These are phyloP conservation scores for Monilinia aucupariae DNA, from an alignment of 2,329 filamentous ascomycete genomes.

Conservation along the genomic window DNA sequence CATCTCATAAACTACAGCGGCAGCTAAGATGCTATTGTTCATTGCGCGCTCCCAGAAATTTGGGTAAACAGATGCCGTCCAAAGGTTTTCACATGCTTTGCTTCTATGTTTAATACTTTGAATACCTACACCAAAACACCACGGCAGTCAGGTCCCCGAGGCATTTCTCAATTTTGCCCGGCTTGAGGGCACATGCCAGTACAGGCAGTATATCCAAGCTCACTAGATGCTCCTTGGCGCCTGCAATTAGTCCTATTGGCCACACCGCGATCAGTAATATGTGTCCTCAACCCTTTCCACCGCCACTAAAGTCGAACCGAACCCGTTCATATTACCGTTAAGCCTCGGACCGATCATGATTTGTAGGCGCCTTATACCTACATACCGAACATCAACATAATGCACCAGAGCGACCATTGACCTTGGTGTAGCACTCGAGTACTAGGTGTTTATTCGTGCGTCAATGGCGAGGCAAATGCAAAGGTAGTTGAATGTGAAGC, in stretches of 20 bases:
- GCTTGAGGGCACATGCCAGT: not conserved
- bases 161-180: not conserved
- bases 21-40: not conserved
- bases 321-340: not conserved
- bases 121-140: not conserved
- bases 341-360: not conserved
- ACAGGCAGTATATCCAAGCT: not conserved
- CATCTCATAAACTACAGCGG: not conserved
- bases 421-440: not conserved
- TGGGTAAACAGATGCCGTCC: not conserved
- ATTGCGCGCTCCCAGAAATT: not conserved
- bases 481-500: not conserved
- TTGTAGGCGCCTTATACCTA: not conserved
- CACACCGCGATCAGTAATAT: not conserved
- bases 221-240: not conserved
- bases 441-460: not conserved
- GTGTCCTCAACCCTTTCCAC: not conserved
- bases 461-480: not conserved
- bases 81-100: not conserved
- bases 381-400: not conserved
- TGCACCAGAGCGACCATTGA: not conserved
- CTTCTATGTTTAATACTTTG: not conserved
- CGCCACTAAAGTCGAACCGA: not conserved
- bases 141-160: not conserved
- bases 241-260: not conserved